A percentile compares a stretch with the other conserved stretches of the same genome.
Conservation (phyloP, 129 eudicot species). For the Heracleum sosnowskyi region DNA sequence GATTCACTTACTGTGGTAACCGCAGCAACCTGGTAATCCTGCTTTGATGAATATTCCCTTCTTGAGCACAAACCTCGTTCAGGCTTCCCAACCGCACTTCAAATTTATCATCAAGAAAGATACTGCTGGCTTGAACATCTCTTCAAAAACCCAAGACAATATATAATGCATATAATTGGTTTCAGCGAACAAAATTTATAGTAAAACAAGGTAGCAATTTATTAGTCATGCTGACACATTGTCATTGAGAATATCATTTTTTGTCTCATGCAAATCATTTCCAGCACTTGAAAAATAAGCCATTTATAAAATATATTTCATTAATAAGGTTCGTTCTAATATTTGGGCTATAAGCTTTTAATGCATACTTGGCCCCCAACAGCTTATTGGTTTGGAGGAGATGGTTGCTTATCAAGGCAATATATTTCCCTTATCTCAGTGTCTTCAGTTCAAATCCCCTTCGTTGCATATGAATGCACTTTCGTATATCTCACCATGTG, state of each 20-base stretch:
- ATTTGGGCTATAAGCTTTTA: neutral
- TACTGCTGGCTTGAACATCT: slow-evolving; percentile 97
- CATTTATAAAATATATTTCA: neutral
- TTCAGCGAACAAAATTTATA: neutral
- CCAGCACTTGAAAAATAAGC: neutral
- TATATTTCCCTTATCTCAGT: neutral
- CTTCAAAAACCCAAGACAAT: slow-evolving; percentile 30
- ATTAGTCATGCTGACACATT: neutral
- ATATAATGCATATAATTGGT: neutral
- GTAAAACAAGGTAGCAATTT: slow-evolving; percentile 11
- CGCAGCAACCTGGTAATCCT: slow-evolving; percentile 79
- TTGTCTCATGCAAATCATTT: neutral
- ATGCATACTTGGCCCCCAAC: neutral
- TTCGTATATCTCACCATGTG: neutral
- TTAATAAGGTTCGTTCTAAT: neutral
- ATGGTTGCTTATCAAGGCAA: neutral
- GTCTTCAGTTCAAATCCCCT: neutral
- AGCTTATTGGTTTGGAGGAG: no score
- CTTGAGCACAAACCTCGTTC: slow-evolving; percentile 80
- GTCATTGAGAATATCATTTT: neutral
- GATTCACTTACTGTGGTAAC: slow-evolving; percentile 75
- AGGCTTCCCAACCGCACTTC: slow-evolving; percentile 97
- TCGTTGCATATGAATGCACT: neutral
- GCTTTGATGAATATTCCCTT: slow-evolving; percentile 72
- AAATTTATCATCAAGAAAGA: slow-evolving; percentile 95